A percentile compares a stretch with the other conserved stretches of the same genome.
These are phyloP conservation scores for Cyamopsis tetragonoloba DNA, from an alignment of 306 rosid genomes.

Conservation along the genomic window DNA sequence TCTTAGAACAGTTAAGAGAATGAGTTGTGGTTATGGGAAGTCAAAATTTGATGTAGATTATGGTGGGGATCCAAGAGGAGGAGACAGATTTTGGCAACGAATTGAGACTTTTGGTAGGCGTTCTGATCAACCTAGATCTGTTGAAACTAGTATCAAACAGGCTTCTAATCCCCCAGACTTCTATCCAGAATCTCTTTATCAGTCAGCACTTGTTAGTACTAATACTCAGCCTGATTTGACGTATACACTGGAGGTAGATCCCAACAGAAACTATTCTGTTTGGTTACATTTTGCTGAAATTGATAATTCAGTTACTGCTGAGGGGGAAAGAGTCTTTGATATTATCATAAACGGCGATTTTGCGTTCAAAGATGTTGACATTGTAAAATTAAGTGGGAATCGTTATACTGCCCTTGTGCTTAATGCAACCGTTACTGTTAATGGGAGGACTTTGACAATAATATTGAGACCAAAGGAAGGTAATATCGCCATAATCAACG, in stretches of 20 bases:
- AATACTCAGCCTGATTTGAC: conserved; percentile 54
- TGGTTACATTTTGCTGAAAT: conserved; percentile 87
- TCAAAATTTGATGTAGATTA: conserved; percentile 60
- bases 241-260: conserved; percentile 62
- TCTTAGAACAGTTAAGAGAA: conserved; percentile 60
- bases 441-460: conserved; percentile 67
- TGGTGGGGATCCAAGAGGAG: conserved; percentile 56
- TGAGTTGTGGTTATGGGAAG: conserved; percentile 63
- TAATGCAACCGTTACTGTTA: conserved; percentile 54
- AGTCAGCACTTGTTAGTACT: conserved; percentile 52
- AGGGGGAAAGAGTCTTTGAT: conserved; percentile 66
- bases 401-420: conserved; percentile 63
- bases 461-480: conserved; percentile 51
- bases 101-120: conserved; percentile 38
- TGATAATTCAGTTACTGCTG: conserved; percentile 41
- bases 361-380: conserved; percentile 43
- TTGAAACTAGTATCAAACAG: conserved; percentile 47
- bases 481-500: conserved; percentile 56
- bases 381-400: conserved; percentile 57
- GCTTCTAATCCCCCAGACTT: conserved; percentile 64
- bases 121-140: conserved; percentile 49
- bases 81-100: conserved; percentile 72
- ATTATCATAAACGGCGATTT: conserved; percentile 51
- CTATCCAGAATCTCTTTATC: conserved; percentile 66
- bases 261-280: conserved; percentile 76